A percentile compares a stretch with the other conserved stretches of the same genome.
Evolutionary conservation across 139 green algal species (phyloP).

Genomic region (Mychonastes homosphaera): DNA sequence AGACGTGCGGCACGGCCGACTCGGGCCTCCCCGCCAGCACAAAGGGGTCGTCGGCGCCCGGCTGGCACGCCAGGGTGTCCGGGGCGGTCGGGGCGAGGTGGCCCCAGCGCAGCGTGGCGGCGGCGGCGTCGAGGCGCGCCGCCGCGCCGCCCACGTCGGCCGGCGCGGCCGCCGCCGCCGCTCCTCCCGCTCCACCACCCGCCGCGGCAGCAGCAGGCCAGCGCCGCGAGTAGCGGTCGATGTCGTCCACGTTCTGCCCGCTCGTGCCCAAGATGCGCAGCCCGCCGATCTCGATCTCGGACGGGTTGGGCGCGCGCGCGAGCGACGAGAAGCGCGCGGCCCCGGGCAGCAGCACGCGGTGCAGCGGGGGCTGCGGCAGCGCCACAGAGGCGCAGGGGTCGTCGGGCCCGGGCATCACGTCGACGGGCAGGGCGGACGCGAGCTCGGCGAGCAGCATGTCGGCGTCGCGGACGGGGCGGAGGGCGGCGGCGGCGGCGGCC

Average conservation of each 20-base stretch:
- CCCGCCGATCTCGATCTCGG: slow-evolving; percentile 69
- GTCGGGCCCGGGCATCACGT: slow-evolving; percentile 86
- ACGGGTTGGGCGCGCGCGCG: slow-evolving; percentile 75
- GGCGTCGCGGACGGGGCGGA: slow-evolving; percentile 39
- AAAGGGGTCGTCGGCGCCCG: slow-evolving; percentile 91
- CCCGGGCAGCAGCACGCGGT: slow-evolving; percentile 54
- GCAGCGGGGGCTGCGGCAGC: slow-evolving; percentile 93
- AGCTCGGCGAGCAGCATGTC: slow-evolving; percentile 64
- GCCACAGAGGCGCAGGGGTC: slow-evolving; percentile 87
- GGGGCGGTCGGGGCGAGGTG: slow-evolving; percentile 88
- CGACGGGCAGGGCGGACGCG: slow-evolving; percentile 65
- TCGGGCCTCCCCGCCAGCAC: no score
- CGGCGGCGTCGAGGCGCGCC: slow-evolving; percentile 56
- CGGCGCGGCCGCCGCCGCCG: no score
- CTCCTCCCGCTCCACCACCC: no score
- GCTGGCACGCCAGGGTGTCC: slow-evolving; percentile 93
- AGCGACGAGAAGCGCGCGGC: slow-evolving; percentile 21
- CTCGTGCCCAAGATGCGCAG: slow-evolving; percentile 79
- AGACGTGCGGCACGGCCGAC: slow-evolving; percentile 69
- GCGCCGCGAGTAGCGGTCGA: slow-evolving; percentile 42
- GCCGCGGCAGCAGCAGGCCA: no score
- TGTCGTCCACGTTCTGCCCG: slow-evolving; percentile 90
- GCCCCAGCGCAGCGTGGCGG: slow-evolving; percentile 61
- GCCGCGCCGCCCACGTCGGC: not conserved
- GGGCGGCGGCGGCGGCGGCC: no score